These are phyloP conservation scores for Deakozyma indianensis DNA, from an alignment of 805 yeast species.

Conservation along the genomic window DNA sequence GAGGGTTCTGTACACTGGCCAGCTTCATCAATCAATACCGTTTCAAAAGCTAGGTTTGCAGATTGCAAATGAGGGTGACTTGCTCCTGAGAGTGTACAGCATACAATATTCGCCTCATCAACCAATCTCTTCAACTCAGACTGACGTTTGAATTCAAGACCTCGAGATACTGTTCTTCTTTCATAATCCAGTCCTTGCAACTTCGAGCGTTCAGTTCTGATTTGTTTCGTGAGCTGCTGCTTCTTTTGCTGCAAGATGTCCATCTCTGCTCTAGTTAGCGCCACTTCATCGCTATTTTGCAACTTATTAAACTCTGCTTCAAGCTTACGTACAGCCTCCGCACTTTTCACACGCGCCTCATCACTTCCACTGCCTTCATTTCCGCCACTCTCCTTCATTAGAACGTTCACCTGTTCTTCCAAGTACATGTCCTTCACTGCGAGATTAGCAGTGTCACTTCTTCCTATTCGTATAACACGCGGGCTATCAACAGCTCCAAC, in stretches of 20 bases:
- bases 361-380: not conserved
- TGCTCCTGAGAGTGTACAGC: slow-evolving; percentile 86
- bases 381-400: not conserved
- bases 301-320: slow-evolving; percentile 26
- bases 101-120: slow-evolving; percentile 62
- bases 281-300: slow-evolving; percentile 25
- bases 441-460: slow-evolving; percentile 74
- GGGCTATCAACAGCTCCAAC: slow-evolving; percentile 24
- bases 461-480: slow-evolving; percentile 70
- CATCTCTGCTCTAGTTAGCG: slow-evolving; percentile 43
- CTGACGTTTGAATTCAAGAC: not conserved
- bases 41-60: slow-evolving; percentile 65
- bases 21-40: slow-evolving; percentile 92
- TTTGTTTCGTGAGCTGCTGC: not conserved
- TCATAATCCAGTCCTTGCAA: not conserved
- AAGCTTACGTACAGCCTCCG: slow-evolving; percentile 13
- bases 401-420: slow-evolving; percentile 64
- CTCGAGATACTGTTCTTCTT: not conserved
- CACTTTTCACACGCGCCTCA: not conserved
- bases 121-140: not conserved
- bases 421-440: slow-evolving; percentile 71
- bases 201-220: not conserved
- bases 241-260: not conserved
- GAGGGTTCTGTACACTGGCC: slow-evolving; percentile 94
- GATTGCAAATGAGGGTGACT: slow-evolving; percentile 77